Base-by-base conservation (phyloP, 2,329 filamentous ascomycete genomes). In the Xylariaceae sp. region DNA sequence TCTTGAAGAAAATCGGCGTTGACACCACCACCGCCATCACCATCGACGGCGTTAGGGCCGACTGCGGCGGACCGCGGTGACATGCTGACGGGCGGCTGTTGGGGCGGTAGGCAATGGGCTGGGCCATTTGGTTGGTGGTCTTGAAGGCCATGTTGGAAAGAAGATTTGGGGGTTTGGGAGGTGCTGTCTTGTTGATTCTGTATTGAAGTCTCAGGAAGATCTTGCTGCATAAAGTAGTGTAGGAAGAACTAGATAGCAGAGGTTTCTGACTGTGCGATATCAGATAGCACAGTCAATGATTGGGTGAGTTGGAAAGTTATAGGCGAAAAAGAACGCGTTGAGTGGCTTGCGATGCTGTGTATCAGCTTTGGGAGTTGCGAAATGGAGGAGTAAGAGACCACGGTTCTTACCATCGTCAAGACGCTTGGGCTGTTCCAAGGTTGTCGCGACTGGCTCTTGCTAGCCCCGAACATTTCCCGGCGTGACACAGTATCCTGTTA, bases 141-240 rank as follows among this genome's bases (percentile, higher is more conserved):
- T 63, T 61, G 61, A 58, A 75, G 74, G 82, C 85, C 85, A 88
- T 87, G 72, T 80, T 87, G 82, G 73, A 74, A 71, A 63, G 73
- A 56, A 63, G 62, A 52, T 47, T 71, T 59, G 40, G 72, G 55
- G 56, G 67, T 65, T 54, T 70, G 63, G 59, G 74, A 61, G 65
- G 67, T 69, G 72, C 65, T 73, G 64, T 51, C 62, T 18, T 50
- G 54, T 56, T 66, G 67, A 61, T 58, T 56, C 51, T 66, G 57
- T 47, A 61, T 59, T 57, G 62, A 64, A 64, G 72, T 67, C 60
- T 74, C 74, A 63, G 68, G 71, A 68, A 76, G 77, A 79, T 80
- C 81, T 81, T 76, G 78, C 78, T 86, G 85, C 85, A 88, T 88
- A 85, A 81, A 87, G 84, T 74, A 79, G 72, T 71, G 72, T 72